Percentiles rank a stretch among this genome's conserved stretches.
These are phyloP conservation scores for Ceratobasidium sp. DNA, from an alignment of 1,284 basidiomycete genomes.

Conservation along the genomic window DNA sequence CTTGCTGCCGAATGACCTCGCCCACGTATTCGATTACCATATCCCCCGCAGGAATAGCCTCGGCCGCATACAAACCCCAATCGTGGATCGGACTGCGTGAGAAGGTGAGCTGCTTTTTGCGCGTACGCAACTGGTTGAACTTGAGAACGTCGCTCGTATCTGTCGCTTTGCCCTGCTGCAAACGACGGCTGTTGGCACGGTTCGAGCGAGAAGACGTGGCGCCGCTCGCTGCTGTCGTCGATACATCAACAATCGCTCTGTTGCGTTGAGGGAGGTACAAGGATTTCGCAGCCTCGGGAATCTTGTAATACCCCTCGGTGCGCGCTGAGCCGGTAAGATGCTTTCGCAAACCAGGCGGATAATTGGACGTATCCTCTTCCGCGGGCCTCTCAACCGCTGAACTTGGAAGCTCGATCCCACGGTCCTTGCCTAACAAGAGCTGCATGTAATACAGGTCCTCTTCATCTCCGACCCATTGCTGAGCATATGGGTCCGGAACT, in stretches of 20 bases:
- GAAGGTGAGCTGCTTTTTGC: slow-evolving; percentile 98
- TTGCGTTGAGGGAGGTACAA: slow-evolving; percentile 74
- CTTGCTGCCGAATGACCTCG: slow-evolving; percentile 92
- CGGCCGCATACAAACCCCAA: slow-evolving; percentile 96
- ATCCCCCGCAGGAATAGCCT: slow-evolving; percentile 91
- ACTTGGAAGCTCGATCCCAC: slow-evolving; percentile 37
- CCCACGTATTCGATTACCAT: slow-evolving; percentile 99
- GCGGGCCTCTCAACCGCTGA: slow-evolving; percentile 1
- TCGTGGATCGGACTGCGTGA: slow-evolving; percentile 97
- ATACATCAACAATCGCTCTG: slow-evolving; percentile 54
- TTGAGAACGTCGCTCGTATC: slow-evolving; percentile 69
- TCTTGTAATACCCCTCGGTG: slow-evolving; percentile 94
- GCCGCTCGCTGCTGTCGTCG: slow-evolving; percentile 34
- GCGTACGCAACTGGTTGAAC: slow-evolving; percentile 97
- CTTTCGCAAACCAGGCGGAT: slow-evolving; percentile 57
- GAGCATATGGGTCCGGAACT: slow-evolving; percentile 61
- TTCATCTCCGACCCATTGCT: slow-evolving; percentile 80
- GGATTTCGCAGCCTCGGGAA: slow-evolving; percentile 90
- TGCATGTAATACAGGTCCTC: slow-evolving; percentile 85
- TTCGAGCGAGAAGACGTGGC: slow-evolving; percentile 82
- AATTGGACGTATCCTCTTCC: slow-evolving; percentile 32
- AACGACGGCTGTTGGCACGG: slow-evolving; percentile 91
- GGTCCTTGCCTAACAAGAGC: slow-evolving; percentile 32
- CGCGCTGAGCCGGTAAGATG: slow-evolving; percentile 85
- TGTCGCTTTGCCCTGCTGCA: slow-evolving; percentile 73